phyloP scores from a whole-genome alignment of 805 yeast genomes.

The Wickerhamomyces xylosicus region DNA sequence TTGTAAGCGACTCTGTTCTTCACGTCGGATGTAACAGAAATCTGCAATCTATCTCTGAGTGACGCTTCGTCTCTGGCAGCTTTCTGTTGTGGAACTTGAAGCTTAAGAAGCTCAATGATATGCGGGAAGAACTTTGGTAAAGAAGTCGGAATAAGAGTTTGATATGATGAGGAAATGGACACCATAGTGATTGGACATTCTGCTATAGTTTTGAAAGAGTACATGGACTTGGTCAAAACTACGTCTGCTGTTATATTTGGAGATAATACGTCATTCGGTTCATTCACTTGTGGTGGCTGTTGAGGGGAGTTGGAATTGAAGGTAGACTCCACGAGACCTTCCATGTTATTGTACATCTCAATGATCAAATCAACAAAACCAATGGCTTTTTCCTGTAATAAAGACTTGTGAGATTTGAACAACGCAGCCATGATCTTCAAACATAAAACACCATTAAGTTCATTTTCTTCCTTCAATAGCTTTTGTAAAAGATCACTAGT shows the following conservation, averaged over 20 bases:
- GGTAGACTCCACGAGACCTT: constrained; percentile 58
- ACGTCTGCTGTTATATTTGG: constrained; percentile 23
- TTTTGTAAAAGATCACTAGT: constrained; percentile 50
- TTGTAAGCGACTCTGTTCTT: constrained; percentile 71
- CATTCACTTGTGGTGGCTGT: constrained; percentile 7
- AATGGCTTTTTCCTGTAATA: constrained; percentile 59
- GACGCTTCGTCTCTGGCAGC: constrained; percentile 51
- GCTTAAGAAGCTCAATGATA: constrained; percentile 58
- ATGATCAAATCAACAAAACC: constrained; percentile 71
- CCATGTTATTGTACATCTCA: constrained; percentile 71
- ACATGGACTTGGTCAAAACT: constrained; percentile 53
- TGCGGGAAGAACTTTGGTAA: constrained; percentile 74
- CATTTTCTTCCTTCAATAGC: constrained; percentile 70
- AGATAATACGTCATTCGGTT: constrained; percentile 3
- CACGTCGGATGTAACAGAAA: constrained; percentile 67
- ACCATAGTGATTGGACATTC: constrained; percentile 98
- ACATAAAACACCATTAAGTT: constrained; percentile 88
- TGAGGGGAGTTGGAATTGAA: constrained; percentile 25
- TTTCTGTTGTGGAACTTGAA: constrained; percentile 78
- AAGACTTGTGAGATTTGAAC: constrained; percentile 73
- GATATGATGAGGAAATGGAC: constrained; percentile 79
- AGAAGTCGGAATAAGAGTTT: constrained; percentile 58
- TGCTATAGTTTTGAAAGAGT: constrained; percentile 81
- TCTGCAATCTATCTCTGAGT: constrained; percentile 45
- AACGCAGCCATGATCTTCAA: constrained; percentile 79